Conservation (phyloP, 1,284 basidiomycete genomes). For the Sphagnurus paluster region DNA sequence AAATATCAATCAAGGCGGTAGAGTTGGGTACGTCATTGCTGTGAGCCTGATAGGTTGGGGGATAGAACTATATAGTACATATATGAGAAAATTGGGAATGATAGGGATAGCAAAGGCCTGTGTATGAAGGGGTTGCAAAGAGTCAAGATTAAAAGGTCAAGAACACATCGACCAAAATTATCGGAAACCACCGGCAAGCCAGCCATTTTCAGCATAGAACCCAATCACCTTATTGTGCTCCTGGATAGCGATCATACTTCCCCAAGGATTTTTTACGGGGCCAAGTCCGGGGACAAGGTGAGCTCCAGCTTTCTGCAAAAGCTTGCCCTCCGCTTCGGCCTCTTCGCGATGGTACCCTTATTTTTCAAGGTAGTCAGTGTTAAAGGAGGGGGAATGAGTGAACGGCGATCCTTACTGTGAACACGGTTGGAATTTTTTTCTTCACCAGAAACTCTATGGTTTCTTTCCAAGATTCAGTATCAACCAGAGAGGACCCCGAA, state of each 20-base stretch:
- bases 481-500: constrained; percentile 17
- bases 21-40: no score
- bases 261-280: constrained; percentile 20
- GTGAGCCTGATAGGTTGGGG: no score
- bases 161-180: no score
- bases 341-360: constrained; percentile 21
- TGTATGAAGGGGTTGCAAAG: no score
- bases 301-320: constrained; percentile 15
- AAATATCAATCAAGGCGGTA: no score
- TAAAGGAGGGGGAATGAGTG: not conserved
- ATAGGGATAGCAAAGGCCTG: no score
- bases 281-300: constrained; percentile 14
- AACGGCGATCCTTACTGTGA: constrained; percentile 15
- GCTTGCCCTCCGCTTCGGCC: constrained; percentile 16
- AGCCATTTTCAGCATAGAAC: constrained; percentile 30
- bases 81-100: no score
- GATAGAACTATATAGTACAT: no score
- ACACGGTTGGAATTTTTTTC: constrained; percentile 18
- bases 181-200: constrained; percentile 34
- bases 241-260: constrained; percentile 11
- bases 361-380: not conserved
- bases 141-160: no score
- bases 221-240: constrained; percentile 8
- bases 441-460: constrained; percentile 18
- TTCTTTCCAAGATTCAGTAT: constrained; percentile 12